Evolutionary conservation across 495 filamentous ascomycete genomes (phyloP).

Genomic region (Margaritispora aquatica): DNA sequence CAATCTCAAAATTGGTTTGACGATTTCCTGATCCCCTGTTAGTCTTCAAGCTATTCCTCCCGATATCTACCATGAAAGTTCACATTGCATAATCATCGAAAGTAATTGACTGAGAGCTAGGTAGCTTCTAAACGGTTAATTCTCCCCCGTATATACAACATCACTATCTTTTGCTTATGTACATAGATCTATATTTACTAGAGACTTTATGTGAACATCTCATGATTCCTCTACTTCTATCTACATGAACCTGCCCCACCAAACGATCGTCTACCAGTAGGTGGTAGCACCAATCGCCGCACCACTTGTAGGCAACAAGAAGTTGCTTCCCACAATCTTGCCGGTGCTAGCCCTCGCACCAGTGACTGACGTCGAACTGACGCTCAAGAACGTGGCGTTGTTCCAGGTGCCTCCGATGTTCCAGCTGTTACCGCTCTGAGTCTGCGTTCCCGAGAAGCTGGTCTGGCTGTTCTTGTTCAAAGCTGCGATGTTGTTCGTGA

Average conservation of each 20-base stretch:
- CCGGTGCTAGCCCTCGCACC: conserved; percentile 21
- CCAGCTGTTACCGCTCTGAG: conserved; percentile 24
- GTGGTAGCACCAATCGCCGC: conserved; percentile 22
- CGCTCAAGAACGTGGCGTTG: conserved; percentile 23
- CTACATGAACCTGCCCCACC: neutral
- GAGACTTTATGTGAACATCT: neutral
- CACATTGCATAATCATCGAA: too few species aligned
- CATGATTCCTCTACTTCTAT: neutral
- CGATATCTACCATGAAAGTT: too few species aligned
- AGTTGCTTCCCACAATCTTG: conserved; percentile 20
- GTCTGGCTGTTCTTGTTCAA: conserved; percentile 11
- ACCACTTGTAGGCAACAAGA: conserved; percentile 18
- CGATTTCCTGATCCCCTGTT: too few species aligned
- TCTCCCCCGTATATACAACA: too few species aligned
- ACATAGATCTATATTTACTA: neutral
- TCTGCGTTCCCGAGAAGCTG: conserved; percentile 5
- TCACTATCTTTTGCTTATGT: neutral
- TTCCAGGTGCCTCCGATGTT: conserved; percentile 22
- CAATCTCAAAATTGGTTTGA: too few species aligned
- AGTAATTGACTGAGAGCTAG: too few species aligned
- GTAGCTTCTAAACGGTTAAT: too few species aligned
- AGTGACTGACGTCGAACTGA: conserved; percentile 12
- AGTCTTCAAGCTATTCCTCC: too few species aligned
- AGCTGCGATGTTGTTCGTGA: conserved; percentile 24
- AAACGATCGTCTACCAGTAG: neutral